A percentile compares a stretch with the other conserved stretches of the same genome.
phyloP scores from a whole-genome alignment of 2,329 filamentous ascomycete genomes.

The Aspergillus tubingensis region DNA sequence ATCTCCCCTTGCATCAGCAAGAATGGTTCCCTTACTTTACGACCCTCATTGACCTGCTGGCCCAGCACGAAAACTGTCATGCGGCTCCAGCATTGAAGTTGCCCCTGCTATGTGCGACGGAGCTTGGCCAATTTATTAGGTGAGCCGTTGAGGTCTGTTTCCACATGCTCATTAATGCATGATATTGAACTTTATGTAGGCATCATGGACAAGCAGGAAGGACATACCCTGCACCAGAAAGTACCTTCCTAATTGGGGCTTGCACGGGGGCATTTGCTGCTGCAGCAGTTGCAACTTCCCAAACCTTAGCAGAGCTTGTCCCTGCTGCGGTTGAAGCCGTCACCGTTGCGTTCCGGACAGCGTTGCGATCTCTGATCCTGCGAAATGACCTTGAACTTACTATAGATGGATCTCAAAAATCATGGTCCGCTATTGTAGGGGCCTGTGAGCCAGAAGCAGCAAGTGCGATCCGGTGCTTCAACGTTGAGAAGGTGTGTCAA shows the following conservation, averaged over 20 bases:
- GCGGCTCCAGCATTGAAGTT: conserved; percentile 10
- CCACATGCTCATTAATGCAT: too few relatives aligned
- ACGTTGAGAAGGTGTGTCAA: not conserved
- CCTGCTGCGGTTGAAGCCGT: conserved; percentile 7
- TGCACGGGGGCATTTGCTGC: conserved; percentile 12
- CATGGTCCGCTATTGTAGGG: conserved; percentile 4
- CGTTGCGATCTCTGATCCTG: not conserved
- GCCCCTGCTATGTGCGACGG: not conserved
- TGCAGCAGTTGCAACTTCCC: conserved; percentile 1
- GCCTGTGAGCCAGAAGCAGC: not conserved
- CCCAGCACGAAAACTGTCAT: conserved; percentile 3
- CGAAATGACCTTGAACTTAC: not conserved
- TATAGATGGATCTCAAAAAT: not conserved
- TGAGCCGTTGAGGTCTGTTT: not conserved
- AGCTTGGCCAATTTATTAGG: conserved; percentile 13
- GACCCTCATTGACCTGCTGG: conserved; percentile 9
- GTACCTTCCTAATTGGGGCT: conserved; percentile 5
- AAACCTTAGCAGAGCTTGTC: conserved; percentile 6
- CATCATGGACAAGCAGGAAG: conserved; percentile 2
- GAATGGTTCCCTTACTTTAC: conserved; percentile 11
- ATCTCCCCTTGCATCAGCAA: conserved; percentile 5
- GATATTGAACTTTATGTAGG: not conserved
- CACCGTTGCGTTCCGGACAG: conserved; percentile 5
- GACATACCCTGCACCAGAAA: not conserved
- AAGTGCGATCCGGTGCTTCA: not conserved